Percentiles rank a stretch among this genome's conserved stretches.
Conservation (phyloP, 768 basidiomycete genomes). For the Coprinellus aureogranulatus region DNA sequence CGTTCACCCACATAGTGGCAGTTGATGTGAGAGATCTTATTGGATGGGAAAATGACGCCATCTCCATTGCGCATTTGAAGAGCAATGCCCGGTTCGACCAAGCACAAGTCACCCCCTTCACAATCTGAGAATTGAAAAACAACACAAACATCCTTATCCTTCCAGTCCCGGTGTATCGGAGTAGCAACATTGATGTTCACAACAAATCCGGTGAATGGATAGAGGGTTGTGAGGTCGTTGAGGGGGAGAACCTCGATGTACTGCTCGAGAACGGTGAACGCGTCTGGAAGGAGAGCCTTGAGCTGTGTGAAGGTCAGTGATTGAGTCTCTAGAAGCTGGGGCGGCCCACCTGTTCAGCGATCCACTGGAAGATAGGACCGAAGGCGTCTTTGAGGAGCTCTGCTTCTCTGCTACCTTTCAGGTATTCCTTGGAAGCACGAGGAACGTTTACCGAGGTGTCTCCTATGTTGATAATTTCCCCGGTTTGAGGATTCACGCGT, state of each 20-base stretch:
- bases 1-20: slow-evolving; percentile 13
- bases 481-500: neutral
- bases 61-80: slow-evolving; percentile 15
- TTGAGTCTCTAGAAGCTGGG: neutral
- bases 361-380: neutral
- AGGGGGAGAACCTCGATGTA: slow-evolving; percentile 4
- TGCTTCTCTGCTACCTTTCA: neutral
- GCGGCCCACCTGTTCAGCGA: neutral
- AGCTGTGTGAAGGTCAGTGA: neutral
- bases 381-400: neutral
- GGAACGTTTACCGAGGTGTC: neutral
- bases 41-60: slow-evolving; percentile 13
- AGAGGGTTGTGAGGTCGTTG: slow-evolving; percentile 6
- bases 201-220: slow-evolving; percentile 14
- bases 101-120: slow-evolving; percentile 16
- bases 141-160: slow-evolving; percentile 18
- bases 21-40: slow-evolving; percentile 19
- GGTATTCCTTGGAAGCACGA: neutral
- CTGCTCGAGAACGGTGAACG: neutral
- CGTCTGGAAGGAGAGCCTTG: neutral
- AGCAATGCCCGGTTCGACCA: slow-evolving; percentile 17
- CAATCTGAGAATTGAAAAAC: slow-evolving; percentile 15
- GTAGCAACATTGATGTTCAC: slow-evolving; percentile 17
- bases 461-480: neutral
- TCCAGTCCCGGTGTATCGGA: slow-evolving; percentile 8